Percentiles rank a stretch among this genome's conserved stretches.
These are phyloP conservation scores for Trichosanthes cucumerina DNA, from an alignment of 306 rosid genomes.

Conservation along the genomic window DNA sequence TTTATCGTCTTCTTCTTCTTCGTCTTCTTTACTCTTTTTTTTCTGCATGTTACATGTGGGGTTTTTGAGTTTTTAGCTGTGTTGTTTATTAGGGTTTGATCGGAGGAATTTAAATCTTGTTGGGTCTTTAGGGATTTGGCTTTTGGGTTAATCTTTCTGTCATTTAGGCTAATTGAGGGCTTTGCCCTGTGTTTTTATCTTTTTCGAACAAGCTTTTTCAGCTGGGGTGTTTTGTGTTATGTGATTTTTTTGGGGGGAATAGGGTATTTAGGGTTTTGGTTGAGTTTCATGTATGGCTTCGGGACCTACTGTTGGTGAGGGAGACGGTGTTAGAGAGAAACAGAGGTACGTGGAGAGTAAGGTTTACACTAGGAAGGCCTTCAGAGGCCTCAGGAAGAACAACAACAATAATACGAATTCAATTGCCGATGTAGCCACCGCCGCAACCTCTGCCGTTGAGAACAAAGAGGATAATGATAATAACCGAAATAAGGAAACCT, in stretches of 20 bases:
- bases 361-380: slow-evolving; percentile 66
- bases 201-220: not conserved
- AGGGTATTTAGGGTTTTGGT: slow-evolving; percentile 58
- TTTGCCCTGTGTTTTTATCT: slow-evolving; percentile 2
- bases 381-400: slow-evolving; percentile 40
- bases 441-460: not conserved
- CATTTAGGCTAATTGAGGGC: slow-evolving; percentile 15
- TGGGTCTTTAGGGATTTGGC: slow-evolving; percentile 4
- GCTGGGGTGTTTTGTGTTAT: slow-evolving; percentile 16
- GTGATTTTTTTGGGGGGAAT: not conserved
- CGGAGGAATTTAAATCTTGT: not conserved
- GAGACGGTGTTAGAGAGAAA: slow-evolving; percentile 51
- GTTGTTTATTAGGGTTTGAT: not conserved
- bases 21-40: not conserved
- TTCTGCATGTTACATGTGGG: not conserved
- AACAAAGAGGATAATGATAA: not conserved
- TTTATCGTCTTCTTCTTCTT: not conserved
- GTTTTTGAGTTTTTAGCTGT: not conserved
- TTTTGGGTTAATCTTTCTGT: not conserved
- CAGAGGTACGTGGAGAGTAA: slow-evolving; percentile 42
- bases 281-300: slow-evolving; percentile 76
- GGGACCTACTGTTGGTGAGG: slow-evolving; percentile 56
- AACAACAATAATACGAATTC: slow-evolving; percentile 13
- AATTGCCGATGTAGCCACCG: not conserved
- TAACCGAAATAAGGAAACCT: not conserved